These are phyloP conservation scores for Fonsecaea pugnacius DNA, from an alignment of 2,329 filamentous ascomycete species.

Conservation along the genomic window DNA sequence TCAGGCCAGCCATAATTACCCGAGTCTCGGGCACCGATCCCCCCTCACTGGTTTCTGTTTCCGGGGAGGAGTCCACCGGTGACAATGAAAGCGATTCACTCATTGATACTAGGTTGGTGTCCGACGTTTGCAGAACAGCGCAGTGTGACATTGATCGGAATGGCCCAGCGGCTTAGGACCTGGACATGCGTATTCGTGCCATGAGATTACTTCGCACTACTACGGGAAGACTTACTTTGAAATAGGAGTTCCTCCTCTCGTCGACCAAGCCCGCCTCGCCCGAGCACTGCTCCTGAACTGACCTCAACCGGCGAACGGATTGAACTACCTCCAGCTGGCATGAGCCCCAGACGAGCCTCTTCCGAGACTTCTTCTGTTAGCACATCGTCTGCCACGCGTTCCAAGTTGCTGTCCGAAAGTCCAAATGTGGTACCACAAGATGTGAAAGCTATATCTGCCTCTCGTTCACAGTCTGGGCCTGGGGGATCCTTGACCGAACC, in stretches of 20 bases:
- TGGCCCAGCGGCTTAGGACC: background rate
- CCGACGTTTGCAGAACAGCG: background rate
- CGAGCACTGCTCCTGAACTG: conserved; percentile 26
- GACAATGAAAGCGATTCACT: background rate
- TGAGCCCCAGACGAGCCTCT: conserved; percentile 10
- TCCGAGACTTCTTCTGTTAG: conserved; percentile 24
- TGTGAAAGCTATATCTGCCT: background rate
- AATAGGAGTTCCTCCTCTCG: background rate
- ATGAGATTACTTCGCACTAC: background rate
- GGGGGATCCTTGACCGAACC: background rate
- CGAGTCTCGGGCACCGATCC: conserved; percentile 35
- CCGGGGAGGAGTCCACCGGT: background rate
- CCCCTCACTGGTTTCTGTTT: background rate
- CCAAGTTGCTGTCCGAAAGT: conserved; percentile 1
- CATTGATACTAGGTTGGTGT: conserved; percentile 18
- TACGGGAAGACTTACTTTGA: conserved; percentile 4
- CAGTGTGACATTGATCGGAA: background rate
- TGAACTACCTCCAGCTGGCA: background rate
- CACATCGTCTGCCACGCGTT: conserved; percentile 2
- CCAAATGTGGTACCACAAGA: background rate
- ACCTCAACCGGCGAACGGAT: background rate
- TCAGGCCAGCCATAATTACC: conserved; percentile 40
- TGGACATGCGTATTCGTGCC: background rate
- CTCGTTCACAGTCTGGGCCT: background rate
- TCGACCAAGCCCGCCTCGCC: conserved; percentile 17